A percentile compares a stretch with the other conserved stretches of the same genome.
Evolutionary conservation across 352 stramenopile genomes (phyloP).

Genomic region (Phytopythium cucurbitacearum): DNA sequence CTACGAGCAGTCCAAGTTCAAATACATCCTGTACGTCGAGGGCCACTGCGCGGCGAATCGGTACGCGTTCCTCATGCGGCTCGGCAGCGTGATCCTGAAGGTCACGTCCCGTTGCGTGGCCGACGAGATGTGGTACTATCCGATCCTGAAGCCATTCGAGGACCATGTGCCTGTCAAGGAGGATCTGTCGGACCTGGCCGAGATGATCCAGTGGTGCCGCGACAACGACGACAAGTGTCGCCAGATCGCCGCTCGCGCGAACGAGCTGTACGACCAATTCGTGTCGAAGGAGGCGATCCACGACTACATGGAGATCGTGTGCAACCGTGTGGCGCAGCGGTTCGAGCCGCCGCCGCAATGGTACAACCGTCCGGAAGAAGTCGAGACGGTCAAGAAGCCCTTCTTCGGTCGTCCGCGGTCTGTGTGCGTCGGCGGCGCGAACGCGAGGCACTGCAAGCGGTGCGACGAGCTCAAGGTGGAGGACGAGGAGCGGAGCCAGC

Average conservation of each 20-base stretch:
- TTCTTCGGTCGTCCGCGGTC: slow-evolving; percentile 42
- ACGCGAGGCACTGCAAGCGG: slow-evolving; percentile 55
- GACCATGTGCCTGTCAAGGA: slow-evolving; percentile 97
- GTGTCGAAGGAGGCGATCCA: slow-evolving; percentile 90
- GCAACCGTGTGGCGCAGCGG: slow-evolving; percentile 87
- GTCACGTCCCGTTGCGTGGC: slow-evolving; percentile 91
- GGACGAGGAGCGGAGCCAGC: slow-evolving; percentile 30
- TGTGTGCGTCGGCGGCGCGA: slow-evolving; percentile 55
- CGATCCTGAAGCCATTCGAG: slow-evolving; percentile 93
- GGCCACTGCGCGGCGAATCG: slow-evolving; percentile 97
- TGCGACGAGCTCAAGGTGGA: slow-evolving; percentile 67
- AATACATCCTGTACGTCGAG: slow-evolving; percentile 97
- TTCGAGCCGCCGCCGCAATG: slow-evolving; percentile 68
- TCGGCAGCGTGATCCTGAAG: slow-evolving; percentile 98
- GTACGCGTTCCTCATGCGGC: slow-evolving; percentile 98
- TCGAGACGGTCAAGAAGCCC: slow-evolving; percentile 60
- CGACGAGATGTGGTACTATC: slow-evolving; percentile 98
- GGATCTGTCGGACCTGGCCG: slow-evolving; percentile 96
- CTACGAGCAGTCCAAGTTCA: slow-evolving; percentile 97
- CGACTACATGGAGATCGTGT: slow-evolving; percentile 97
- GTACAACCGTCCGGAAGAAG: slow-evolving; percentile 56
- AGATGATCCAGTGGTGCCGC: slow-evolving; percentile 98
- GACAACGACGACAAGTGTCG: slow-evolving; percentile 96
- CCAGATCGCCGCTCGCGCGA: slow-evolving; percentile 93
- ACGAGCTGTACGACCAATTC: slow-evolving; percentile 92